Evolutionary conservation across 306 rosid species (phyloP).

Genomic region (Castanea sativa): DNA sequence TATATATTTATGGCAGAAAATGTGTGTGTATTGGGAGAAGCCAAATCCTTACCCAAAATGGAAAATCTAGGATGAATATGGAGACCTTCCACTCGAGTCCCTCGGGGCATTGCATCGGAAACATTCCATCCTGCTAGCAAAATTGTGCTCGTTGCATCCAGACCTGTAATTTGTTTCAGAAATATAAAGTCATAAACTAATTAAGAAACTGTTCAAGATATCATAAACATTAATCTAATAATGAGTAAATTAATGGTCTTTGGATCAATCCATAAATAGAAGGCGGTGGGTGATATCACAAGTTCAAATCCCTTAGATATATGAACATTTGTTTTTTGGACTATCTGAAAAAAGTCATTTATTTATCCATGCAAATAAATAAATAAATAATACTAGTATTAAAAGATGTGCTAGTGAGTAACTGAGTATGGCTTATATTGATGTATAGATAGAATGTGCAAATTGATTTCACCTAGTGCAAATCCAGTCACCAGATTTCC

Average conservation of each 20-base stretch:
- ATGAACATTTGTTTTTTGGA: no score
- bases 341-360: no score
- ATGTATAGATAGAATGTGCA: neutral
- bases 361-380: no score
- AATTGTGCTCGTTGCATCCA: conserved; percentile 92
- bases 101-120: conserved; percentile 83
- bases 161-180: conserved; percentile 36
- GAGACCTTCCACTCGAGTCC: conserved; percentile 55
- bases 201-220: neutral
- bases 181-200: neutral
- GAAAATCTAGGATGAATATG: conserved; percentile 49
- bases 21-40: neutral
- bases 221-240: neutral
- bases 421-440: no score
- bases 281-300: no score
- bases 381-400: no score
- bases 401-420: no score
- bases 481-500: conserved; percentile 97
- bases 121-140: conserved; percentile 79
- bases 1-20: neutral
- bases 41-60: conserved; percentile 8
- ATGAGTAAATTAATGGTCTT: no score
- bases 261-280: no score
- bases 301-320: no score
- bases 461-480: conserved; percentile 55